phyloP scores from a whole-genome alignment of 2,329 filamentous ascomycete species.

The Colletotrichum horii region DNA sequence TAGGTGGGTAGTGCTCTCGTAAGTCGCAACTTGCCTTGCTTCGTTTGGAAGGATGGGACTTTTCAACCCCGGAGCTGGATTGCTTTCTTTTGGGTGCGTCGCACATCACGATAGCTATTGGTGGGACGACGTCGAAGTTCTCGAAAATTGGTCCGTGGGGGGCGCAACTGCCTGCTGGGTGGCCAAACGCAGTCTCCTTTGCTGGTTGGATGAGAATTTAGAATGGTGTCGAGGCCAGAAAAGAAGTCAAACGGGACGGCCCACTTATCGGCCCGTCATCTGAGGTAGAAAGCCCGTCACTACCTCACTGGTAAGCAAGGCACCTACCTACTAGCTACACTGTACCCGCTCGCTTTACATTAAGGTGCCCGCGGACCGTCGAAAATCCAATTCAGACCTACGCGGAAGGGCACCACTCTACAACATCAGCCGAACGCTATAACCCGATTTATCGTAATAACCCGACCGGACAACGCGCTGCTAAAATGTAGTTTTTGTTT shows the following conservation, averaged over 20 bases:
- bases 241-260: not conserved
- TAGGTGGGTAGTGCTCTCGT: not conserved
- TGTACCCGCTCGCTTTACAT: too few species aligned
- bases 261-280: not conserved
- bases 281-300: too few species aligned
- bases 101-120: slow-evolving; percentile 29
- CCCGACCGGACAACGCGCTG: too few species aligned
- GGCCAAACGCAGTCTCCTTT: not conserved
- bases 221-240: not conserved
- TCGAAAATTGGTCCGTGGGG: not conserved
- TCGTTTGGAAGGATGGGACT: slow-evolving; percentile 36
- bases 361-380: too few species aligned
- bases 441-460: too few species aligned
- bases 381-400: too few species aligned
- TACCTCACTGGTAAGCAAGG: too few species aligned
- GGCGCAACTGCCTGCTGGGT: not conserved
- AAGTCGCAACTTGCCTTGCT: slow-evolving; percentile 42
- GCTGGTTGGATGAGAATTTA: not conserved
- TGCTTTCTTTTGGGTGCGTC: slow-evolving; percentile 41
- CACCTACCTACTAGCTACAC: too few species aligned
- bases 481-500: too few species aligned
- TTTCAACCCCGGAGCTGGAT: slow-evolving; percentile 26
- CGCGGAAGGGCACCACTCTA: too few species aligned
- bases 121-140: not conserved
- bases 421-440: too few species aligned